Base-by-base conservation (phyloP, 345 rosid species). In the Aethionema arabicum region DNA sequence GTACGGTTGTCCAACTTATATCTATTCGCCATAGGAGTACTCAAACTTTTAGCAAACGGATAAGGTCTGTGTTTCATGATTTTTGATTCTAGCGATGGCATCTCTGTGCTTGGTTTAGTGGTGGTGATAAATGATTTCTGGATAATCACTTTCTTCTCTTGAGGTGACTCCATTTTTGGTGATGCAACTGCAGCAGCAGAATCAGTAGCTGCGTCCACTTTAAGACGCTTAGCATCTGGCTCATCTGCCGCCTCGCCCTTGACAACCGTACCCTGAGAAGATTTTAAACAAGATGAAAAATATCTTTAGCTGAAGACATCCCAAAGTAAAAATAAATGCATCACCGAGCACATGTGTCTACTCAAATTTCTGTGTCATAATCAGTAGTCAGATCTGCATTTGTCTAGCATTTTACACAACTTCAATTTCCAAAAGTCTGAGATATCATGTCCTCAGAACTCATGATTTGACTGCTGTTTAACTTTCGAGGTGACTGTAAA, bases 1-100 rank as follows among this genome's bases (percentile, higher is more conserved):
- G 98, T 80, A 15, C 91, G 93, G 73, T 85, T 84, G 75, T 92
- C 98, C 73, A 89, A 65, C 70, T 83, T 89, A 84, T 82, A 87
- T 78, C 82, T 80, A 76, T 82, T 89, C 46, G 56, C 53, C 57
- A 47, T 21, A 39, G 88, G 63, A 72, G 74, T 11, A 10, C 77
- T 78, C 10, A 46, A 38, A 65, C 51, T 65, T 30, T 86, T 31
- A 45, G 70, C 55, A 13, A 68, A 54, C 3, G 80, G 70, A 60
- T 44, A 74, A 72, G 66, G 66, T 53, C 59, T 73, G 45, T 74
- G 87, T 74, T 74, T 85, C 75, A 70, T 57, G 71, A 61, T 73
- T 32, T 56, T 52, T 16, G 82, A 74, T 59, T 81, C 83, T 32
- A 70, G 80, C 11, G 57, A 72, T 52, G 52, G 56, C 55, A 46